Conservation (phyloP, 306 rosid species). For the Macrotyloma uniflorum region DNA sequence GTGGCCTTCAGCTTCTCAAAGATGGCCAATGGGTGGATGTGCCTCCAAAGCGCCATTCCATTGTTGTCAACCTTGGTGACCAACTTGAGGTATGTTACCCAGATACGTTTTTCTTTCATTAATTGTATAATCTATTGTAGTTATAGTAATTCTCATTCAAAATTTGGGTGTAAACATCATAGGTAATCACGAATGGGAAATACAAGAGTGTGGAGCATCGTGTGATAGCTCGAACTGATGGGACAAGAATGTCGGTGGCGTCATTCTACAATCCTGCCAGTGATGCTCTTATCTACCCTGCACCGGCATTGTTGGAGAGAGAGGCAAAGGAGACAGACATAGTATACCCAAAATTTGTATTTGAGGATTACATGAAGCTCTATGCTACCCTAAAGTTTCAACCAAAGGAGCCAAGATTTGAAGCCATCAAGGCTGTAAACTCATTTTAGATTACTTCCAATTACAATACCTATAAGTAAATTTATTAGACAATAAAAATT, state of each 20-base stretch:
- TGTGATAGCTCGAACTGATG: slow-evolving; percentile 74
- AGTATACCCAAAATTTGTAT: not conserved
- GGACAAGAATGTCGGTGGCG: slow-evolving; percentile 88
- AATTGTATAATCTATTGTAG: not conserved
- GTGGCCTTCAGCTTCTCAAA: slow-evolving; percentile 78
- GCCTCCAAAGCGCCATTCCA: slow-evolving; percentile 80
- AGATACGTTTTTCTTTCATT: not conserved
- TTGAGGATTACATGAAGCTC: slow-evolving; percentile 2
- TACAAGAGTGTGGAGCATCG: slow-evolving; percentile 93
- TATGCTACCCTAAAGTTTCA: not conserved
- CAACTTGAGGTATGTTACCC: slow-evolving; percentile 59
- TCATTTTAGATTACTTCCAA: not conserved
- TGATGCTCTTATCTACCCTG: slow-evolving; percentile 87
- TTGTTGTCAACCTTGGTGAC: slow-evolving; percentile 80
- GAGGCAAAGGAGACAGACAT: slow-evolving; percentile 54
- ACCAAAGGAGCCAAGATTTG: not conserved
- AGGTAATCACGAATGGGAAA: slow-evolving; percentile 89
- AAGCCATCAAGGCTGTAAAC: not conserved
- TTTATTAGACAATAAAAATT: no score
- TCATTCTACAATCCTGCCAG: slow-evolving; percentile 93
- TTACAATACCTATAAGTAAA: not conserved
- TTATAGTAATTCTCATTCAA: not conserved
- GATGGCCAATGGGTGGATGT: slow-evolving; percentile 72
- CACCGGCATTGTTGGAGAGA: slow-evolving; percentile 69
- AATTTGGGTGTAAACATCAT: not conserved